A percentile compares a stretch with the other conserved stretches of the same genome.
Evolutionary conservation across 75 land plant genomes (phyloP).

Genomic region (Pinus taeda): DNA sequence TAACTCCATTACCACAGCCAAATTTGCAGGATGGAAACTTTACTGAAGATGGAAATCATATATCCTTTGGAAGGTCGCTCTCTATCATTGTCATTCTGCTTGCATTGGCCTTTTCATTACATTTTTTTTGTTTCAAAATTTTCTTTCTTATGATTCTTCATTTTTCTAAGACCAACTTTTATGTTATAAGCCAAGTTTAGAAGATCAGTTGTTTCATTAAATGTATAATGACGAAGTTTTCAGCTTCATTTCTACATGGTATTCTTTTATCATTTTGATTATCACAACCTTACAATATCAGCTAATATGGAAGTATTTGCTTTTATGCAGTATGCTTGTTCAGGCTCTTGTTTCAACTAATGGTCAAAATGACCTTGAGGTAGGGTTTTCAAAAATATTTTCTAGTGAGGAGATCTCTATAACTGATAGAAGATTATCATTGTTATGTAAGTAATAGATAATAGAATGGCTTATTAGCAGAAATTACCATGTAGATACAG

Average conservation of each 20-base stretch:
- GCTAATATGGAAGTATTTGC: background rate
- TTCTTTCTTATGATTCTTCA: background rate
- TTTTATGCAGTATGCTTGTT: constrained; percentile 78
- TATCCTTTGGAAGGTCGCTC: constrained; percentile 93
- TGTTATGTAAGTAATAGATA: background rate
- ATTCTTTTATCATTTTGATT: background rate
- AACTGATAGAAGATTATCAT: background rate
- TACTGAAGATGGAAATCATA: constrained; percentile 39
- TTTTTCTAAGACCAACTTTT: background rate
- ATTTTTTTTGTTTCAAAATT: background rate
- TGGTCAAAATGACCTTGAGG: constrained; percentile 84
- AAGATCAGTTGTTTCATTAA: background rate
- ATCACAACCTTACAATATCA: background rate
- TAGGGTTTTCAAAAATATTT: constrained; percentile 13
- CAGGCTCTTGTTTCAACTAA: constrained; percentile 70
- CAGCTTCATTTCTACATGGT: background rate
- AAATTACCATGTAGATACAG: background rate
- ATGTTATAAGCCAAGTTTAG: background rate
- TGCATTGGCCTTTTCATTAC: background rate
- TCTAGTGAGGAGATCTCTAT: background rate
- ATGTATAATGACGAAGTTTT: constrained; percentile 8
- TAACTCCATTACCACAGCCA: constrained; percentile 72
- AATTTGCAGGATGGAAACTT: constrained; percentile 23
- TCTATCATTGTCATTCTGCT: background rate
- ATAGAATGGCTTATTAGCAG: background rate